Evolutionary conservation across 768 basidiomycete genomes (phyloP).

Genomic region (Termitomyces sp.): DNA sequence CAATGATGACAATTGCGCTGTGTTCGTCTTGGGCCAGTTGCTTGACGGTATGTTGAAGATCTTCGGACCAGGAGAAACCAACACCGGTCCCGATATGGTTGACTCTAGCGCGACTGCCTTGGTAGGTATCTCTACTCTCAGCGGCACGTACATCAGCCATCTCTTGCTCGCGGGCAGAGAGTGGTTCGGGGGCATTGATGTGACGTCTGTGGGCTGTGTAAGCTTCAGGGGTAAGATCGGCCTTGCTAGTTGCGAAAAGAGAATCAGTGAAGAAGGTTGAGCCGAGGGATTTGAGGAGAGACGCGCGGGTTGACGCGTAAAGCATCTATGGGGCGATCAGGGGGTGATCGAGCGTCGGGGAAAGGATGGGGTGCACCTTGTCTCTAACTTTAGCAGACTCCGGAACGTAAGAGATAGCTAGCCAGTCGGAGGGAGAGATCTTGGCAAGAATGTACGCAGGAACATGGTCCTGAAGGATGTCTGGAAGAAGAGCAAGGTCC

Average conservation of each 20-base stretch:
- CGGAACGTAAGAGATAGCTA: conserved; percentile 76
- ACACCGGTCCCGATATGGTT: conserved; percentile 56
- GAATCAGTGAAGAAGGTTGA: conserved; percentile 66
- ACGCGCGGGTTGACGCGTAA: conserved; percentile 73
- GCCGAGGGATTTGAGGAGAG: conserved; percentile 69
- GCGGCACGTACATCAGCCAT: conserved; percentile 72
- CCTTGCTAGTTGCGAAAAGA: conserved; percentile 74
- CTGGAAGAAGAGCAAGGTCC: conserved; percentile 53
- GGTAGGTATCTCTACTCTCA: conserved; percentile 52
- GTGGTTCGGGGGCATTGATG: conserved; percentile 70
- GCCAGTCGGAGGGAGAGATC: conserved; percentile 62
- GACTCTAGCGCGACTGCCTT: conserved; percentile 50
- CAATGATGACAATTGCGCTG: conserved; percentile 58
- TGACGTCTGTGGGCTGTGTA: conserved; percentile 74
- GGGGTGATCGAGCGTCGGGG: not conserved
- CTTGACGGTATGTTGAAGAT: conserved; percentile 59
- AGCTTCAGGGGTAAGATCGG: conserved; percentile 59
- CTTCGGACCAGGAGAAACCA: conserved; percentile 62
- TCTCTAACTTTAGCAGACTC: conserved; percentile 75
- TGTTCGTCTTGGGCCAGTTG: conserved; percentile 46
- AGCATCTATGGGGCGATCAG: conserved; percentile 57
- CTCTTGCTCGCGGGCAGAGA: conserved; percentile 80
- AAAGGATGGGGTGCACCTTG: conserved; percentile 46
- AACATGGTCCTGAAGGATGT: conserved; percentile 48
- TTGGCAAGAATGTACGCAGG: conserved; percentile 78